Percentiles rank a stretch among this genome's conserved stretches.
phyloP scores from a whole-genome alignment of 106 monocot species.

The Dioscorea dumetorum region DNA sequence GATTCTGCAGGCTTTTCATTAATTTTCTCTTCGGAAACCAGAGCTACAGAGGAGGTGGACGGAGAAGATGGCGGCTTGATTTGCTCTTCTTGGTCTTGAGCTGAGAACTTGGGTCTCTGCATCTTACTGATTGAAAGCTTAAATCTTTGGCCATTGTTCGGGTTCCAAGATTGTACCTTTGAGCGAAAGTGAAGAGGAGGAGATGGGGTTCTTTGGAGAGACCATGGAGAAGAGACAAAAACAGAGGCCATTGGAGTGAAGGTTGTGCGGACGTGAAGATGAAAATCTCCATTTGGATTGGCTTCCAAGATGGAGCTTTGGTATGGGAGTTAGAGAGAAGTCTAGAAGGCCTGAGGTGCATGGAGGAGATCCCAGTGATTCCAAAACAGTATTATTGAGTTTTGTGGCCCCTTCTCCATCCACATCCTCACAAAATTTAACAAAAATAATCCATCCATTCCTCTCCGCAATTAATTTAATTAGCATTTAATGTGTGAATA shows the following conservation, averaged over 20 bases:
- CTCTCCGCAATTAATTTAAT: too few relatives aligned
- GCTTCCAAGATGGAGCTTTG: not conserved
- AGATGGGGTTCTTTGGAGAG: not conserved
- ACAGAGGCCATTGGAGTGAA: constrained; percentile 24
- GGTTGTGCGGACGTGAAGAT: not conserved
- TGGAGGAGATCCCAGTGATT: not conserved
- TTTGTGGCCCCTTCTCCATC: too few relatives aligned
- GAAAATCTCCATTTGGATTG: not conserved
- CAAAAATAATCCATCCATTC: too few relatives aligned
- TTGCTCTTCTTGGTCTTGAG: constrained; percentile 32
- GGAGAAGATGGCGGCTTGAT: constrained; percentile 2
- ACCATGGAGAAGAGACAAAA: not conserved
- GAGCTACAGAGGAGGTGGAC: constrained; percentile 7
- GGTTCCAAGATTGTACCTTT: constrained; percentile 7
- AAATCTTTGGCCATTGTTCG: not conserved
- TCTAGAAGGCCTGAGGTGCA: not conserved
- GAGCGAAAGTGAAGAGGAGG: constrained; percentile 3
- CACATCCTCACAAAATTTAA: too few relatives aligned
- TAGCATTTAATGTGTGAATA: too few relatives aligned
- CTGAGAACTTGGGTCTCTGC: constrained; percentile 13
- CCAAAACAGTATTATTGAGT: too few relatives aligned
- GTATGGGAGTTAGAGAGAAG: not conserved
- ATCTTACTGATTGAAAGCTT: not conserved
- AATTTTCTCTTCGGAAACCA: constrained; percentile 6
- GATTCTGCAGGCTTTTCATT: not conserved